Base-by-base conservation (phyloP, 2,329 filamentous ascomycete genomes). In the Rugonectria rugulosa region DNA sequence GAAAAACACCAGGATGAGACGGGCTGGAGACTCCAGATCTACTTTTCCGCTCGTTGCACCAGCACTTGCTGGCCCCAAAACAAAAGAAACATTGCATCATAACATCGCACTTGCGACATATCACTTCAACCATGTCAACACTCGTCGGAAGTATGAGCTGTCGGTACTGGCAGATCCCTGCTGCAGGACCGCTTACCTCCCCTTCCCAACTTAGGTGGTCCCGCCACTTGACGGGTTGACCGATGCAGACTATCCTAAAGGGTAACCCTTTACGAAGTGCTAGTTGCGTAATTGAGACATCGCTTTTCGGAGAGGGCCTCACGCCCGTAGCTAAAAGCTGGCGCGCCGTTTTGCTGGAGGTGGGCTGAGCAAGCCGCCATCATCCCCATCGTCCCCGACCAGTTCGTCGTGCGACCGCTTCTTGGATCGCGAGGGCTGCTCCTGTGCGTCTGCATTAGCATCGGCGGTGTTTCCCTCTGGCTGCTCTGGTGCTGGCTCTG, bases 251-350 rank as follows among this genome's bases (percentile, higher is more conserved):
- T 32, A 14, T 19, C 20, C 32, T 23, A 48, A 8, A 9, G 34
- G 40, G 7, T 11, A 5, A 11, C 11, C 3, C 11, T n/a, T 32
- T 11, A 15, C 6, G 6, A 6, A 8, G 5, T 49, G n/a, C 53
- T 54, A 37, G 49, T 53, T 38, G n/a, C n/a, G 52, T 60, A 46
- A 52, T 27, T 12, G 42, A 51, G n/a, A 46, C 45, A 49, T 47
- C 53, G 63, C 38, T 49, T 5, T 7, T 10, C 11, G 10, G 34
- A 17, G 19, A 23, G 34, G 7, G 12, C 7, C 11, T n/a, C 27
- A 20, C 11, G 14, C 8, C 17, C 6, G 17, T 29, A 20, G 34
- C 26, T 34, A 37, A 15, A 32, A 5, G 26, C 7, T n/a, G 17
- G 3, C 8, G 23, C 36, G 26, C 37, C 31, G 21, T 29, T 31